Percentiles rank a stretch among this genome's conserved stretches.
These are phyloP conservation scores for Backusella australiensis DNA, from an alignment of 192 early-diverging fungal genomes.

Conservation along the genomic window DNA sequence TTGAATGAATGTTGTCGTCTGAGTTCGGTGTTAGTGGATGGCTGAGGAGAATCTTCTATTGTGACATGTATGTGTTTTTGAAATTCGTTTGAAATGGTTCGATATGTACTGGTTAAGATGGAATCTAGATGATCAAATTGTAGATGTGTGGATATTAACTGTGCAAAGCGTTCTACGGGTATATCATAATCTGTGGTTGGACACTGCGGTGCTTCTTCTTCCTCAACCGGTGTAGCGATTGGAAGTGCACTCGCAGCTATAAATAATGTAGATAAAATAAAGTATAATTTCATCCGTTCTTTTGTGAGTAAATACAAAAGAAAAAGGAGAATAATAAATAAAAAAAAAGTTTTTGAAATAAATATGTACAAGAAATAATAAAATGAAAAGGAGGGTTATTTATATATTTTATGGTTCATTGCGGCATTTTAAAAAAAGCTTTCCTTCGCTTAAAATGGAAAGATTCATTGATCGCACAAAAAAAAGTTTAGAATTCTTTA, in stretches of 20 bases:
- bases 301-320: not conserved
- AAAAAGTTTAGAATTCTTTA: constrained; percentile 1
- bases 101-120: constrained; percentile 8
- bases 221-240: not conserved
- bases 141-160: constrained; percentile 24
- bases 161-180: constrained; percentile 20
- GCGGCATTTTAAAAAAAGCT: not conserved
- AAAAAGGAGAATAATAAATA: constrained; percentile 11
- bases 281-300: not conserved
- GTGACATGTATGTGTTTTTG: constrained; percentile 22
- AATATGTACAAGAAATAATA: not conserved
- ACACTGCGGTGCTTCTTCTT: constrained; percentile 64
- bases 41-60: not conserved
- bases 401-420: not conserved
- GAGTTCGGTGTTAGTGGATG: not conserved
- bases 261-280: constrained; percentile 3
- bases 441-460: not conserved
- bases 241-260: not conserved
- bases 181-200: constrained; percentile 92
- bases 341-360: not conserved
- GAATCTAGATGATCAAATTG: constrained; percentile 33
- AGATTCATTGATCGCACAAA: not conserved
- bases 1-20: not conserved
- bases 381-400: not conserved
- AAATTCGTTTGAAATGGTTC: constrained; percentile 15